Conservation (phyloP, 1,284 basidiomycete species). For the Ustilago xerochloae region DNA sequence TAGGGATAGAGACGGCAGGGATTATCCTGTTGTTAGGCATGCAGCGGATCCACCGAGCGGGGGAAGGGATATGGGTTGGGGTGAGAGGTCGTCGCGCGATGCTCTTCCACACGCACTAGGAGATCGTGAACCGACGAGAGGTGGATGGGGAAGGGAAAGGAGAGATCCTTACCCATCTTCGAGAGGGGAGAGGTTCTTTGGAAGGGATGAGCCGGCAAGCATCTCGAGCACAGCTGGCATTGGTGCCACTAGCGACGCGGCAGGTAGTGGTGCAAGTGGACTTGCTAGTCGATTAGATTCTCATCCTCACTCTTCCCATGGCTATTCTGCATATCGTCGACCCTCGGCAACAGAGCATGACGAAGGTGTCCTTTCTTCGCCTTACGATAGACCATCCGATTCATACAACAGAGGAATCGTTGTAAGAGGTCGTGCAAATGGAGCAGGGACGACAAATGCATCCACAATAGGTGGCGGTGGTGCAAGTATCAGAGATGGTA, state of each 20-base stretch:
- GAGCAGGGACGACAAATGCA: conserved; percentile 8
- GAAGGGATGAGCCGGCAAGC: neutral
- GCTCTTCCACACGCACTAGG: neutral
- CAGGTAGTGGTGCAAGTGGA: neutral
- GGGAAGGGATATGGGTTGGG: conserved; percentile 32
- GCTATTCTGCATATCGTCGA: conserved; percentile 21
- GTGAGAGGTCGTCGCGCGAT: conserved; percentile 24
- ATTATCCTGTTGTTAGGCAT: neutral
- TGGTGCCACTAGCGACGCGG: neutral
- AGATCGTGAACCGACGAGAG: conserved; percentile 7
- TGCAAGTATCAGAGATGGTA: neutral
- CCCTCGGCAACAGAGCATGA: conserved; percentile 33
- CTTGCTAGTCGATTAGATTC: conserved; percentile 16
- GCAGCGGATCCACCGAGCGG: neutral
- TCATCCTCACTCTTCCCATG: conserved; percentile 9
- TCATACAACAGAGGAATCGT: conserved; percentile 32
- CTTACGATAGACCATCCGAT: conserved; percentile 29
- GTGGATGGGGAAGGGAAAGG: conserved; percentile 27
- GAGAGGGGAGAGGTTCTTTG: neutral
- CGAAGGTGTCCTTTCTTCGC: conserved; percentile 8
- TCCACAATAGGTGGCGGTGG: no score
- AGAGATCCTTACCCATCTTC: neutral
- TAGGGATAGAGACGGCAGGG: conserved; percentile 24
- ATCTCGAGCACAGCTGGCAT: neutral
- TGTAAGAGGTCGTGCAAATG: conserved; percentile 14